Evolutionary conservation across 805 yeast species (phyloP).

Genomic region (Monosporozyma yasuniensis): DNA sequence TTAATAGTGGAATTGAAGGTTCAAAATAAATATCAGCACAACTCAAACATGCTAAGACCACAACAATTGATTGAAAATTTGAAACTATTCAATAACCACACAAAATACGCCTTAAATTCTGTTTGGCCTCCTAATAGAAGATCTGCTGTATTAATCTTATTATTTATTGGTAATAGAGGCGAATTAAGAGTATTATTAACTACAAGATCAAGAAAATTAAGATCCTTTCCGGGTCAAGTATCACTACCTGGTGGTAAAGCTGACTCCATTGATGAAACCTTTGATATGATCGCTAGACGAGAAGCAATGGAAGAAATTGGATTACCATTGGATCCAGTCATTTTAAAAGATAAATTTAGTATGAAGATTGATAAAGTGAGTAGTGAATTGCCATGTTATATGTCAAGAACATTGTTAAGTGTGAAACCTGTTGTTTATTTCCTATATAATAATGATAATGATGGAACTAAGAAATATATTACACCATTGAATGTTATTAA

Average conservation of each 20-base stretch:
- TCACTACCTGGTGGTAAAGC: slow-evolving; percentile 94
- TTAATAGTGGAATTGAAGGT: too few relatives aligned
- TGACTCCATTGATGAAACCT: slow-evolving; percentile 55
- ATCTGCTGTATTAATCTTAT: slow-evolving; percentile 68
- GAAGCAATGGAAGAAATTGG: slow-evolving; percentile 90
- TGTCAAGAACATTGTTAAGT: slow-evolving; percentile 72
- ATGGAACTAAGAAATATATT: slow-evolving; percentile 18
- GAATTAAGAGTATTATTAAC: slow-evolving; percentile 75
- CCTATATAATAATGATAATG: slow-evolving; percentile 30
- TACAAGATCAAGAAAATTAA: slow-evolving; percentile 58
- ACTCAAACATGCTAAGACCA: slow-evolving; percentile 19
- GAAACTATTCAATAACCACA: slow-evolving; percentile 10
- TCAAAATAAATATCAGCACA: too few relatives aligned
- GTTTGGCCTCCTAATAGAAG: slow-evolving; percentile 71
- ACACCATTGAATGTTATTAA: slow-evolving; percentile 26
- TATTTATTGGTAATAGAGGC: slow-evolving; percentile 64
- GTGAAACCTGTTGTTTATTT: slow-evolving; percentile 76
- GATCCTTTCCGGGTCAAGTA: slow-evolving; percentile 79
- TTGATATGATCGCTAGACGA: slow-evolving; percentile 67
- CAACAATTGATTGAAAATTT: slow-evolving; percentile 15
- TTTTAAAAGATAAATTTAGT: slow-evolving; percentile 38
- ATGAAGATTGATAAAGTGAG: slow-evolving; percentile 49
- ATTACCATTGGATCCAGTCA: slow-evolving; percentile 40
- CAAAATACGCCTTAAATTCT: slow-evolving; percentile 27
- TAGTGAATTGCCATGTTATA: slow-evolving; percentile 62